Percentiles rank a stretch among this genome's conserved stretches.
Conservation (phyloP, 75 land plant species). For the Pinus taeda region DNA sequence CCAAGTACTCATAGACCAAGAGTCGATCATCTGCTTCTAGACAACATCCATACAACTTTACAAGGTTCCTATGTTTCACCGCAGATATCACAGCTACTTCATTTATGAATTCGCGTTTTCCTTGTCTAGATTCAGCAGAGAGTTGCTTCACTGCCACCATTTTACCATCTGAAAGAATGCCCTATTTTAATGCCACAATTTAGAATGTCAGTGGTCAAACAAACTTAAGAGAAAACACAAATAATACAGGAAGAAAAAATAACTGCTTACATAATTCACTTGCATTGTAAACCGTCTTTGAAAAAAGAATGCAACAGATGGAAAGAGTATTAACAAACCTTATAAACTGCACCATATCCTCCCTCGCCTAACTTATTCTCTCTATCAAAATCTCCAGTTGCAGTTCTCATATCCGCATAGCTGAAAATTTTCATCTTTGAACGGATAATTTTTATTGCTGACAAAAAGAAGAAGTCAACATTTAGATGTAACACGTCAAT, state of each 20-base stretch:
- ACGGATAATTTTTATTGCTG: conserved; percentile 32
- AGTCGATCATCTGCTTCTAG: conserved; percentile 15
- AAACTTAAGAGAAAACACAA: neutral
- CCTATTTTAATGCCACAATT: too few relatives aligned
- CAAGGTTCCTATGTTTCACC: conserved; percentile 25
- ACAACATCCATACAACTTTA: conserved; percentile 24
- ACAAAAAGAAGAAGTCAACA: neutral
- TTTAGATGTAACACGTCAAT: neutral
- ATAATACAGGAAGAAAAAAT: too few relatives aligned
- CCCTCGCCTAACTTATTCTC: conserved; percentile 23
- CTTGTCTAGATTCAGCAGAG: conserved; percentile 8
- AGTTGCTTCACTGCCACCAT: too few relatives aligned
- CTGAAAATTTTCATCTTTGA: conserved; percentile 34
- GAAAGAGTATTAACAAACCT: conserved; percentile 5
- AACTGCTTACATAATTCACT: too few relatives aligned
- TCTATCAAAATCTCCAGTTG: conserved; percentile 15
- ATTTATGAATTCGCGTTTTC: conserved; percentile 20
- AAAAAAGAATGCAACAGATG: neutral
- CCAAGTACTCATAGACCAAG: conserved; percentile 23
- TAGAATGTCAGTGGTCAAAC: too few relatives aligned
- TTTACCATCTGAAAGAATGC: too few relatives aligned
- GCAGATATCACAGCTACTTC: conserved; percentile 23
- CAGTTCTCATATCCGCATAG: conserved; percentile 27
- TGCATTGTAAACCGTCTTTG: too few relatives aligned
- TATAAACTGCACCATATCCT: conserved; percentile 26